Base-by-base conservation (phyloP, 495 filamentous ascomycete species). In the Penicillium herquei region DNA sequence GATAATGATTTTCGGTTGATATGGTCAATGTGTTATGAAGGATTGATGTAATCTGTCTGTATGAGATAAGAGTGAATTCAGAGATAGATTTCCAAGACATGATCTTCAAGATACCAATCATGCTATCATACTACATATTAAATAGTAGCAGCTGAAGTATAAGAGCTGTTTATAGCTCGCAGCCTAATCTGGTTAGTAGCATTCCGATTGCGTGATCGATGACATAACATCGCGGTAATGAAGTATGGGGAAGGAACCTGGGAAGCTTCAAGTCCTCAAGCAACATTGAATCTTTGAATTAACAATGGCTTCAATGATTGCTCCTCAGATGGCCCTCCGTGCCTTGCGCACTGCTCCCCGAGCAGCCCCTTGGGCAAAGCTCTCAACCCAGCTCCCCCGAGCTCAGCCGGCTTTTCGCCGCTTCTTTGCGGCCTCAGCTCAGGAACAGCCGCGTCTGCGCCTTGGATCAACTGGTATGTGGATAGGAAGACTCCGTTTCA, bases 371-470 rank as follows among this genome's bases (percentile, higher is more conserved):
- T 67, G 62, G 60, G 57, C 64, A 40, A 56, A 58, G 46, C 51
- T 70, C 51, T 52, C 57, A 34, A 54, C 52, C 21, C 53, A 57
- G 37, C 56, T 66, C 40, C 66, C 62, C 21, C 60, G 67, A 32
- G 40, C 65, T 21, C 67, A 69, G 46, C 70, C 70, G 46, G 55
- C 69, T 53, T 44, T 65, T 43, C 68, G 68, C 47, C 73, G 71
- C 33, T 70, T 66, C 59, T 57, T 68, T 45, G 59, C 63, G 8
- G 58, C 63, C 17, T 48, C 58, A n/a, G 47, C 71, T 26, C 63
- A 66, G 49, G 71, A 84, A 54, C 85, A 87, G 65, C 85, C 84
- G 7, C 80, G 82, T 39, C 71, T 88, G 57, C 79, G 84, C 16
- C 71, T 87, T 30, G 84, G 84, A 12, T 78, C 79, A 6, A 75